Evolutionary conservation across 805 yeast species (phyloP).

Genomic region (Hanseniaspora lindneri): DNA sequence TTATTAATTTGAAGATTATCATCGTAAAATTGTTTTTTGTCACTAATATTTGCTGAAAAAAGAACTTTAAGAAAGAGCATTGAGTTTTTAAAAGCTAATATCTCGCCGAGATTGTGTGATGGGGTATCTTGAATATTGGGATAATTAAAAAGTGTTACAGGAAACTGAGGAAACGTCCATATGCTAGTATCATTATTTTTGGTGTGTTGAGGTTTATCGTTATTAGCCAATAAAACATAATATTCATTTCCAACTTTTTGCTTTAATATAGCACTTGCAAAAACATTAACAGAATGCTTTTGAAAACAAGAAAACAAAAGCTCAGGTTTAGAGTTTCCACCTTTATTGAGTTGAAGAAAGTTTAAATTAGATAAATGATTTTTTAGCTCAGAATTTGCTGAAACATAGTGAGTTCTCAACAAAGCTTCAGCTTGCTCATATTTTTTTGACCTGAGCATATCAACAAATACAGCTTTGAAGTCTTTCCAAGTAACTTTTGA

Average conservation of each 20-base stretch:
- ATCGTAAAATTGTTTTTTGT: not conserved
- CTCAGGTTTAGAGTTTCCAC: not conserved
- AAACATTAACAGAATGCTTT: not conserved
- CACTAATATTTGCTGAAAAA: not conserved
- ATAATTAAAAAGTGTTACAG: not conserved
- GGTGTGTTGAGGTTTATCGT: not conserved
- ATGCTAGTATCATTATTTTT: not conserved
- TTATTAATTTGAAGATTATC: not conserved
- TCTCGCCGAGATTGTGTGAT: not conserved
- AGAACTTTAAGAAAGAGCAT: not conserved
- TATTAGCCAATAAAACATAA: not conserved
- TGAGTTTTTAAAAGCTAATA: not conserved
- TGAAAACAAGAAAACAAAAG: not conserved
- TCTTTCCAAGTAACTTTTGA: not conserved
- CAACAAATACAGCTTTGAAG: not conserved
- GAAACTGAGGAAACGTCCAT: not conserved
- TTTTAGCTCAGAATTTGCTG: not conserved
- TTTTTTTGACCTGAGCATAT: not conserved
- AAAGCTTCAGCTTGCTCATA: not conserved
- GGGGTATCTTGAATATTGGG: not conserved
- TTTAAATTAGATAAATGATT: not conserved
- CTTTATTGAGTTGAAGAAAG: not conserved
- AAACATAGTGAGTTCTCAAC: not conserved
- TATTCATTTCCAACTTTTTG: not conserved
- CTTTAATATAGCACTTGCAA: not conserved